phyloP scores from a whole-genome alignment of 2,329 filamentous ascomycete genomes.

The Fusarium coicis region DNA sequence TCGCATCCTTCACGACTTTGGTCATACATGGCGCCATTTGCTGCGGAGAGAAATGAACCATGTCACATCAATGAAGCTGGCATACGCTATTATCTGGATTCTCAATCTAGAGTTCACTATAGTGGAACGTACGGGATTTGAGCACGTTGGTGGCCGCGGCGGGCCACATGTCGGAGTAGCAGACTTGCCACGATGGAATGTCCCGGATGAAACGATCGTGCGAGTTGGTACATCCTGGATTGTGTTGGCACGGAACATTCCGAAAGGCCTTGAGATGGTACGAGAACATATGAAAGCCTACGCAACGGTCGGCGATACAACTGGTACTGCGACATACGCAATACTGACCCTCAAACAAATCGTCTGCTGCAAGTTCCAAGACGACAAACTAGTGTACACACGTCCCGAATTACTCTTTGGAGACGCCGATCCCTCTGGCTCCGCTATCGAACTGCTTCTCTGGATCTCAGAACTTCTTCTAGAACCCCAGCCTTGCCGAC shows the following conservation, averaged over 20 bases:
- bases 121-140: slow-evolving; percentile 8
- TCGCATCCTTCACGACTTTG: slow-evolving; percentile 28
- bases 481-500: too few relatives aligned
- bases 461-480: not conserved
- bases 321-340: not conserved
- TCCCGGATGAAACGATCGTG: slow-evolving; percentile 11
- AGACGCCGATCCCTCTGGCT: not conserved
- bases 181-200: slow-evolving; percentile 32
- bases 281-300: not conserved
- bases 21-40: slow-evolving; percentile 37
- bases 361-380: slow-evolving; percentile 13
- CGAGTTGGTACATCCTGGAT: slow-evolving; percentile 33
- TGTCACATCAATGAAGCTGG: slow-evolving; percentile 26
- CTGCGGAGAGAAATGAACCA: slow-evolving; percentile 25
- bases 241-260: slow-evolving; percentile 11
- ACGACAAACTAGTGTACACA: slow-evolving; percentile 10
- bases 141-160: not conserved
- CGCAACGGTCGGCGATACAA: not conserved
- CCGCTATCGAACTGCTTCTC: slow-evolving; percentile 35
- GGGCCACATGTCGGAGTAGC: slow-evolving; percentile 16
- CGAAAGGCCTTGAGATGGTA: slow-evolving; percentile 27
- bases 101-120: not conserved
- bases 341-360: slow-evolving; percentile 30
- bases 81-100: slow-evolving; percentile 34
- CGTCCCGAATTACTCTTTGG: slow-evolving; percentile 18